Conservation (phyloP, 139 green algal genomes). For the Astrephomene gubernaculifera region DNA sequence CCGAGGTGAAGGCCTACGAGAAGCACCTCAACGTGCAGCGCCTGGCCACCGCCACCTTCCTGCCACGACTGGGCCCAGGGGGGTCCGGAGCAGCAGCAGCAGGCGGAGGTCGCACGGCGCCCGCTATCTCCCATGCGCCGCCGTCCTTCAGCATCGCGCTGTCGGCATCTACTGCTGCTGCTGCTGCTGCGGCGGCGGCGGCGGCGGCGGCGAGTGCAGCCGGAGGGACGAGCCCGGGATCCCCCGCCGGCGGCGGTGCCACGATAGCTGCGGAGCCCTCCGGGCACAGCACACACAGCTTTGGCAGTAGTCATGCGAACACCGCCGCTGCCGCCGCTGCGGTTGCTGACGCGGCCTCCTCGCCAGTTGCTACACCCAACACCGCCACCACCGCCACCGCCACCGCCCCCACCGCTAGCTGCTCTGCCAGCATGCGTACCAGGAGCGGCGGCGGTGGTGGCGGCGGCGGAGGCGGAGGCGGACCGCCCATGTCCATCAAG, state of each 20-base stretch:
- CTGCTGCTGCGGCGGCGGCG: background rate
- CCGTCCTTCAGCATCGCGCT: no score
- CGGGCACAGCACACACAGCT: background rate
- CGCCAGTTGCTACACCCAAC: background rate
- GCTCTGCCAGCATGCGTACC: no score
- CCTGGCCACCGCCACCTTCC: constrained; percentile 11
- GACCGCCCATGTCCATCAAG: background rate
- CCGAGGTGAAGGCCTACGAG: constrained; percentile 30
- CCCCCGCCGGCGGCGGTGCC: background rate
- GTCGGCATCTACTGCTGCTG: no score
- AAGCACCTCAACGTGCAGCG: constrained; percentile 25
- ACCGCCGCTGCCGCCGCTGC: background rate
- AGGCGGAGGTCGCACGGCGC: no score
- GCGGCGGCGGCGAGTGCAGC: background rate
- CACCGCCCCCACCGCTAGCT: background rate
- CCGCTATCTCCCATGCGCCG: no score
- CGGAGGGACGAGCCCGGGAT: background rate
- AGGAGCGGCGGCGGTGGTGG: no score
- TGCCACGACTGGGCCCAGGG: constrained; percentile 19
- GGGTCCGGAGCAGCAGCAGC: no score
- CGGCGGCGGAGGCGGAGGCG: no score
- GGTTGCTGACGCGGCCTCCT: background rate
- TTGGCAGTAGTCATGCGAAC: no score
- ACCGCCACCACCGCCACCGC: background rate
- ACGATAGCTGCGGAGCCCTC: background rate